Conservation (phyloP, 495 filamentous ascomycete genomes). For the Lepraria neglecta region DNA sequence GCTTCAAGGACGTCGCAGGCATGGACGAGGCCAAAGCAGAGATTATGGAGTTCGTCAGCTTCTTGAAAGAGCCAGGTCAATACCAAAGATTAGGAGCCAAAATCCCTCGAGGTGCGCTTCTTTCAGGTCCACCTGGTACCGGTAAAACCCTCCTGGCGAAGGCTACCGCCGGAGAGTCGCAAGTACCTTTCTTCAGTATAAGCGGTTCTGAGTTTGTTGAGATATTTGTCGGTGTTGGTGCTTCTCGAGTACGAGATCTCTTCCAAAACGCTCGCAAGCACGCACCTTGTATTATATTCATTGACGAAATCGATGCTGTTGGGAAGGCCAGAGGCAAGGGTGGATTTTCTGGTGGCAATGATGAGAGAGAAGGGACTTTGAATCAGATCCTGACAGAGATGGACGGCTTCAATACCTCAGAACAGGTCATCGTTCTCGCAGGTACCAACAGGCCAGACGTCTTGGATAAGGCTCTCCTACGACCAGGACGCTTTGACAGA, state of each 20-base stretch:
- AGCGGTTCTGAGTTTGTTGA: slow-evolving; percentile 98
- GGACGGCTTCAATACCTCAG: slow-evolving; percentile 97
- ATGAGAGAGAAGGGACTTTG: slow-evolving; percentile 91
- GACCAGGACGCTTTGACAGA: slow-evolving; percentile 91
- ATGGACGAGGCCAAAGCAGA: slow-evolving; percentile 98
- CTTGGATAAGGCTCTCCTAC: slow-evolving; percentile 90
- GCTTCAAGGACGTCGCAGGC: slow-evolving; percentile 93
- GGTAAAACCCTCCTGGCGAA: slow-evolving; percentile 97
- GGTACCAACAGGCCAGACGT: slow-evolving; percentile 94
- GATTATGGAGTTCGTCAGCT: slow-evolving; percentile 99
- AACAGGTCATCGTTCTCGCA: slow-evolving; percentile 96
- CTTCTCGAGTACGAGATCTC: slow-evolving; percentile 88
- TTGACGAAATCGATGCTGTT: slow-evolving; percentile 98
- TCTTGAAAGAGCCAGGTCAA: slow-evolving; percentile 80
- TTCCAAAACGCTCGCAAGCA: slow-evolving; percentile 93
- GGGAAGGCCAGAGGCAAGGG: slow-evolving; percentile 77
- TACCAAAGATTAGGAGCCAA: slow-evolving; percentile 94
- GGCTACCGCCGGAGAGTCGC: slow-evolving; percentile 95
- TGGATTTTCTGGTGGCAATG: slow-evolving; percentile 79
- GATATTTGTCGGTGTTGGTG: slow-evolving; percentile 98
- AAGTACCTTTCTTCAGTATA: slow-evolving; percentile 95
- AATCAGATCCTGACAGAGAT: slow-evolving; percentile 99
- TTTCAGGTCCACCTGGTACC: slow-evolving; percentile 93
- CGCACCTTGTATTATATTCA: slow-evolving; percentile 97
- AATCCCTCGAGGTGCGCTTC: slow-evolving; percentile 92